Percentiles rank a stretch among this genome's conserved stretches.
Conservation (phyloP, 108 stramenopile genomes). For the Mediolabrus comicus region DNA sequence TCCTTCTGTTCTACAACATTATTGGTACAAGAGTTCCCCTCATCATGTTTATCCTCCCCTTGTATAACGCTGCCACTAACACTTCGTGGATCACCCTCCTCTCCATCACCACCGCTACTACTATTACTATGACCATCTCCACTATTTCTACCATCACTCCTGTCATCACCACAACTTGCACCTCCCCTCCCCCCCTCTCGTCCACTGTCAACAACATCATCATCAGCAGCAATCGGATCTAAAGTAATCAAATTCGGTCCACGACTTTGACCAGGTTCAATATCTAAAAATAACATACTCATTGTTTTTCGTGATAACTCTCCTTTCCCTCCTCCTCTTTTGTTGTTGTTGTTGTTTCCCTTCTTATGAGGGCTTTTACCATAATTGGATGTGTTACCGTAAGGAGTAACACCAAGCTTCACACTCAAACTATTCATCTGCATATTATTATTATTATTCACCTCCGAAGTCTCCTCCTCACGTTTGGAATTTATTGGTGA, state of each 20-base stretch:
- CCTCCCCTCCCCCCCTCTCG: background rate
- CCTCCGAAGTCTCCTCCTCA: background rate
- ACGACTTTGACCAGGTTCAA: slow-evolving; percentile 26
- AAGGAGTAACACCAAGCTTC: background rate
- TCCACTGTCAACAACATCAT: background rate
- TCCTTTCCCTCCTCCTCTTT: background rate
- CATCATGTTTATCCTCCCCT: background rate
- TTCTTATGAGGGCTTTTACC: background rate
- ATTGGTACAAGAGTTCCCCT: too few relatives aligned
- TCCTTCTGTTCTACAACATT: too few relatives aligned
- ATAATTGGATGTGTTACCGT: background rate
- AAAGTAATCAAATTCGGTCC: slow-evolving; percentile 33
- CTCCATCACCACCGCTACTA: background rate
- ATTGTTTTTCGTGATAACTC: slow-evolving; percentile 17
- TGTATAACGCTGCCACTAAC: too few relatives aligned
- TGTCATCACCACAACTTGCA: background rate
- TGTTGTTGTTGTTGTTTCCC: background rate
- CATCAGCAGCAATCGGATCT: slow-evolving; percentile 16
- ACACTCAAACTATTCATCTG: background rate
- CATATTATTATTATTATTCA: background rate
- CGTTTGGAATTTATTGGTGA: background rate
- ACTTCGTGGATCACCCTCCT: background rate
- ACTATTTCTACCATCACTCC: background rate
- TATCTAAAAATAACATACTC: slow-evolving; percentile 42
- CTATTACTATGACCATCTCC: background rate